A percentile compares a stretch with the other conserved stretches of the same genome.
phyloP scores from a whole-genome alignment of 1,139 yeast genomes.

The Hansenula sp. region DNA sequence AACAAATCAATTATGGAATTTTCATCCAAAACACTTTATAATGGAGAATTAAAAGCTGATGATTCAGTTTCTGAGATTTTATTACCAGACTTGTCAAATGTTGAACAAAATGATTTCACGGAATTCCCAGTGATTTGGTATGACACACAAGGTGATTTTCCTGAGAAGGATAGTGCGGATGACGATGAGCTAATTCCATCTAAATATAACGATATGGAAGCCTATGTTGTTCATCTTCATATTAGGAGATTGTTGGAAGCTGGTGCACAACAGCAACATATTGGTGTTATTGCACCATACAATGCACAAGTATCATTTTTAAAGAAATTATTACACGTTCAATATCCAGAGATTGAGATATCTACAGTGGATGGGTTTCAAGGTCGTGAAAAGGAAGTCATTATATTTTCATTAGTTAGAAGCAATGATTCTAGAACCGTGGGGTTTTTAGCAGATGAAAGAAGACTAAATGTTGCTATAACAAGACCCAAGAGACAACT shows the following conservation, averaged over 20 bases:
- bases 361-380: slow-evolving; percentile 92
- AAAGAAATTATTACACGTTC: slow-evolving; percentile 35
- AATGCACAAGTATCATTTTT: slow-evolving; percentile 76
- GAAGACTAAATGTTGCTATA: slow-evolving; percentile 85
- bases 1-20: slow-evolving; percentile 72
- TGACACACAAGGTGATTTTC: slow-evolving; percentile 85
- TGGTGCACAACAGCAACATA: slow-evolving; percentile 47
- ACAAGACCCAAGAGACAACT: slow-evolving; percentile 87
- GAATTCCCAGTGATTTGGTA: slow-evolving; percentile 63
- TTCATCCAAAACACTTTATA: slow-evolving; percentile 68
- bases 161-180: slow-evolving; percentile 41
- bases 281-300: slow-evolving; percentile 88
- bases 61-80: slow-evolving; percentile 49
- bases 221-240: slow-evolving; percentile 55
- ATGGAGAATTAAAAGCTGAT: slow-evolving; percentile 59
- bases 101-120: slow-evolving; percentile 41
- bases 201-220: slow-evolving; percentile 74
- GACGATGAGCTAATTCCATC: slow-evolving; percentile 37
- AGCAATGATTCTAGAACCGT: slow-evolving; percentile 64
- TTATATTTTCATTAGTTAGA: slow-evolving; percentile 75
- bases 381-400: slow-evolving; percentile 87
- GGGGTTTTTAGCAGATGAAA: slow-evolving; percentile 70
- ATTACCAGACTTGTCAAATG: slow-evolving; percentile 54
- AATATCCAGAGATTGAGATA: slow-evolving; percentile 54
- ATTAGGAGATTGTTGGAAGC: slow-evolving; percentile 41